A percentile compares a stretch with the other conserved stretches of the same genome.
phyloP scores from a whole-genome alignment of 495 filamentous ascomycete genomes.

The Penicillium manginii region DNA sequence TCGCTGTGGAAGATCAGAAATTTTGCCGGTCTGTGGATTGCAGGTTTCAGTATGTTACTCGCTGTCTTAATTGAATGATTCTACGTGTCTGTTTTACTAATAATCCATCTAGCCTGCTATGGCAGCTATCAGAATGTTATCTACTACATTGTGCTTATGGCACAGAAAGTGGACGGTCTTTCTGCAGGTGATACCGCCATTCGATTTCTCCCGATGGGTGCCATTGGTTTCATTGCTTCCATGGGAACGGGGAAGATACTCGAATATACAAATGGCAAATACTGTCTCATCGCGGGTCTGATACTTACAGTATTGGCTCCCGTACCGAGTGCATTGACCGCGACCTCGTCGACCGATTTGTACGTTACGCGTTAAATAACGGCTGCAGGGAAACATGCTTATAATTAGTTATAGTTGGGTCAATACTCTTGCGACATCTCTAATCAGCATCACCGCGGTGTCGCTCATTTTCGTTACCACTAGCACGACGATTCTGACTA shows the following conservation, averaged over 20 bases:
- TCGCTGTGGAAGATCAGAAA: conserved; percentile 41
- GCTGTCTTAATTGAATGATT: not conserved
- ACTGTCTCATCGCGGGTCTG: conserved; percentile 34
- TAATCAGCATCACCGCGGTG: conserved; percentile 45
- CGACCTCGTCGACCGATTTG: conserved; percentile 31
- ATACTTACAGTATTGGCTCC: conserved; percentile 37
- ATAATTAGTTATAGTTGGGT: conserved; percentile 32
- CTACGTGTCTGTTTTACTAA: conserved; percentile 18
- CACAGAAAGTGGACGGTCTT: conserved; percentile 38
- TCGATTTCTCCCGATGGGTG: conserved; percentile 42
- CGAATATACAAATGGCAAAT: conserved; percentile 43
- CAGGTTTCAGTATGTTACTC: conserved; percentile 39
- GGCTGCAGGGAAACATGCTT: not conserved
- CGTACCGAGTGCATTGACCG: conserved; percentile 36
- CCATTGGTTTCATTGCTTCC: conserved; percentile 39
- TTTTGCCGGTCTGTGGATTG: conserved; percentile 43
- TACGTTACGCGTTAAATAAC: conserved; percentile 16
- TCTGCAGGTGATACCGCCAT: conserved; percentile 39
- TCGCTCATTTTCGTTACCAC: conserved; percentile 44
- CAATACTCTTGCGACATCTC: conserved; percentile 38
- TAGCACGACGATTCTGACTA: conserved; percentile 40
- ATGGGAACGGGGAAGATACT: conserved; percentile 40
- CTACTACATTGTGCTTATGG: conserved; percentile 43
- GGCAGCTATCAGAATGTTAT: conserved; percentile 45
- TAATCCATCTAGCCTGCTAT: conserved; percentile 32